Evolutionary conservation across 2,329 filamentous ascomycete genomes (phyloP).

Genomic region (Fusarium metavorans): DNA sequence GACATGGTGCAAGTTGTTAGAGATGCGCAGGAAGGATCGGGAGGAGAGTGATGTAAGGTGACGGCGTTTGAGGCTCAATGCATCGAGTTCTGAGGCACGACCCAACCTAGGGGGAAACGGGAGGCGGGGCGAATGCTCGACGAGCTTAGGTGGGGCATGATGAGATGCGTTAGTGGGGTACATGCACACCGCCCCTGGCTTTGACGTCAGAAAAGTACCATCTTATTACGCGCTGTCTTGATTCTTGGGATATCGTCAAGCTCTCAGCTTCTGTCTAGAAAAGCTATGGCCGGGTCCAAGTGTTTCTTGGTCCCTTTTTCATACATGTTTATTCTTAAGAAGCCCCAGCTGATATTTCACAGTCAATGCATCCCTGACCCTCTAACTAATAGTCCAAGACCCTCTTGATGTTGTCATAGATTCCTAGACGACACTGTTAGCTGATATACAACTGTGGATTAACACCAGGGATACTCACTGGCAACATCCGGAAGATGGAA

Average conservation of each 20-base stretch:
- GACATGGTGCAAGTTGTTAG: constrained; percentile 47
- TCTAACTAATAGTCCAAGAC: constrained; percentile 70
- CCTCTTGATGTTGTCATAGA: constrained; percentile 78
- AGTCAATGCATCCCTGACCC: neutral
- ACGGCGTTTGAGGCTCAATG: constrained; percentile 33
- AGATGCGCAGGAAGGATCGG: constrained; percentile 18
- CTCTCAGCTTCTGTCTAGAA: constrained; percentile 3
- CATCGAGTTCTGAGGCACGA: constrained; percentile 32
- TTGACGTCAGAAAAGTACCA: neutral
- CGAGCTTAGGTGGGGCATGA: constrained; percentile 40
- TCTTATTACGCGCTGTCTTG: constrained; percentile 6
- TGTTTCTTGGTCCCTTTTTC: neutral
- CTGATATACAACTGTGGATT: neutral
- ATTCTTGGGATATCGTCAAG: neutral
- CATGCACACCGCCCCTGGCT: neutral
- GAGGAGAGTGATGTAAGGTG: constrained; percentile 8
- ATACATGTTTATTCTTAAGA: neutral
- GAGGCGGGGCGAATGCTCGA: constrained; percentile 42
- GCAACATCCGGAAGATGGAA: constrained; percentile 88
- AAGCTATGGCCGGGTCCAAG: neutral
- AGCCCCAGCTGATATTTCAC: neutral
- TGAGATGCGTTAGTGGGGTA: constrained; percentile 27
- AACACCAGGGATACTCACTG: constrained; percentile 68
- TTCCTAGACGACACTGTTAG: constrained; percentile 59
- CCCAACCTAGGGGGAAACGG: constrained; percentile 28